phyloP scores from a whole-genome alignment of 2,329 filamentous ascomycete species.

The Cladorrhinum sp. region DNA sequence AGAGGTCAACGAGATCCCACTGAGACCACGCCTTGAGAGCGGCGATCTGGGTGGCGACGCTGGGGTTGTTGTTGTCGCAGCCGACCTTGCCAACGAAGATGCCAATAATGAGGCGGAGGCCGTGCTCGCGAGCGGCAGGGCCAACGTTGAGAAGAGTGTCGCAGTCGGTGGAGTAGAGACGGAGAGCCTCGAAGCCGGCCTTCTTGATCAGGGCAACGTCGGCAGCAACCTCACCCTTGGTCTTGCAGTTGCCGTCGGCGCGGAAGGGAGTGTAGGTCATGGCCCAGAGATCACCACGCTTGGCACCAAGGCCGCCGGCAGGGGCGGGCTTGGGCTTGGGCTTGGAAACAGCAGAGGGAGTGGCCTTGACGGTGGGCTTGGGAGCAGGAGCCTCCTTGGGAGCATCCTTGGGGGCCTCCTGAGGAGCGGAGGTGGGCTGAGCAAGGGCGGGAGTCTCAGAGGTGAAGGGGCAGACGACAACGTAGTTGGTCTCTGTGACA shows the following conservation, averaged over 20 bases:
- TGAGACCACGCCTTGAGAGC: slow-evolving; percentile 69
- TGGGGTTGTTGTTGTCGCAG: slow-evolving; percentile 55
- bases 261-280: slow-evolving; percentile 80
- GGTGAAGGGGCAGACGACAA: slow-evolving; percentile 69
- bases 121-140: slow-evolving; percentile 60
- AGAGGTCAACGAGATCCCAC: slow-evolving; percentile 73
- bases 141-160: slow-evolving; percentile 74
- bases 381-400: slow-evolving; percentile 14
- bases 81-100: slow-evolving; percentile 73
- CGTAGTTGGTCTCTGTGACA: slow-evolving; percentile 63
- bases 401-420: slow-evolving; percentile 1
- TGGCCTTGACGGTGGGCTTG: slow-evolving; percentile 22
- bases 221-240: slow-evolving; percentile 48
- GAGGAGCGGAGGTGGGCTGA: slow-evolving; percentile 30
- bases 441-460: slow-evolving; percentile 36
- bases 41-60: slow-evolving; percentile 69
- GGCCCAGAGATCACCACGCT: slow-evolving; percentile 57
- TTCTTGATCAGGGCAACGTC: slow-evolving; percentile 62
- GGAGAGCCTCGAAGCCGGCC: slow-evolving; percentile 67
- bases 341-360: slow-evolving; percentile 27
- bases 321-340: slow-evolving; percentile 20
- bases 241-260: slow-evolving; percentile 61
- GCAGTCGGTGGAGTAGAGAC: slow-evolving; percentile 93
- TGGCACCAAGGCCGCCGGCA: slow-evolving; percentile 36
- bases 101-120: slow-evolving; percentile 79